Evolutionary conservation across 148 eudicot species (phyloP).

Genomic region (Rhododendron vialii): DNA sequence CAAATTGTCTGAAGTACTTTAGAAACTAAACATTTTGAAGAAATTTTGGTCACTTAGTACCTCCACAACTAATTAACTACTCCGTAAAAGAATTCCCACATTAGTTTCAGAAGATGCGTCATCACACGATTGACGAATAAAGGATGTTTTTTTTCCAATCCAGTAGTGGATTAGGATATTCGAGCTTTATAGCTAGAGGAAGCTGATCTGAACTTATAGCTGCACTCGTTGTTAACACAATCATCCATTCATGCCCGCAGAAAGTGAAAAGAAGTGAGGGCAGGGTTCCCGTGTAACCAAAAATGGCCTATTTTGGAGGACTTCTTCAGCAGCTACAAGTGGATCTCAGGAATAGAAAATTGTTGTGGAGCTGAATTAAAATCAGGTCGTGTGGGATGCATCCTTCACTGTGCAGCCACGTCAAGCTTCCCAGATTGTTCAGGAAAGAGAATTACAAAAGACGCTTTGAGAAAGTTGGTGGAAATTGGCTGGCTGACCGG

Average conservation of each 20-base stretch:
- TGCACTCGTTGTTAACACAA: not conserved
- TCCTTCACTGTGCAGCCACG: not conserved
- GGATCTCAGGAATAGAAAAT: not conserved
- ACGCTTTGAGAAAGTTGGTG: not conserved
- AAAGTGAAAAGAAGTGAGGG: not conserved
- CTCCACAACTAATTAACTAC: not conserved
- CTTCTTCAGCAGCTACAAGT: not conserved
- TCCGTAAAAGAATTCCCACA: not conserved
- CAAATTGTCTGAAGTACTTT: not conserved
- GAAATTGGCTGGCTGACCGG: not conserved
- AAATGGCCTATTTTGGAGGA: not conserved
- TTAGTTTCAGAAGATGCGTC: not conserved
- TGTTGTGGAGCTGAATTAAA: not conserved
- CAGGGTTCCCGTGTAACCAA: not conserved
- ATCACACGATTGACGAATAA: not conserved
- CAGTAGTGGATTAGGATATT: not conserved
- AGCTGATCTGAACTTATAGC: not conserved
- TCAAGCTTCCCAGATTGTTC: not conserved
- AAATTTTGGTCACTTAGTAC: not conserved
- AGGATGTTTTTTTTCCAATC: not conserved
- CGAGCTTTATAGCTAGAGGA: not conserved
- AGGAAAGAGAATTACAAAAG: not conserved
- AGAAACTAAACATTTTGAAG: not conserved
- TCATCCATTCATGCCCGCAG: not conserved
- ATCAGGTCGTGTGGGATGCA: not conserved